phyloP scores from a whole-genome alignment of 768 basidiomycete species.

The Tricholoma matsutake region DNA sequence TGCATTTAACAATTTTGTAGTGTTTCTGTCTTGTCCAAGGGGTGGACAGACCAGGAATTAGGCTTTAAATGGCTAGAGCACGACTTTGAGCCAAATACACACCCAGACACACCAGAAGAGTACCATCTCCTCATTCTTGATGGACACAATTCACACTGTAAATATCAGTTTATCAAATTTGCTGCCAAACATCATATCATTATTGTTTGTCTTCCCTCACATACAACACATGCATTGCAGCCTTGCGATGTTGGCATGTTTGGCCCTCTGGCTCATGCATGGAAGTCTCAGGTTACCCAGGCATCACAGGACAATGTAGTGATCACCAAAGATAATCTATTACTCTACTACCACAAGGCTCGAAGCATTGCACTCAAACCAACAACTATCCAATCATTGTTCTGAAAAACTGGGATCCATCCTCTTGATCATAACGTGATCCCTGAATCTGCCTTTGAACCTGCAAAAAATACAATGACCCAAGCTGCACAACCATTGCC shows the following conservation, averaged over 20 bases:
- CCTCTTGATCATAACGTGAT: slow-evolving; percentile 17
- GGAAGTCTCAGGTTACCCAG: neutral
- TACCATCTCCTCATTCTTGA: neutral
- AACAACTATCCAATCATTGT: slow-evolving; percentile 18
- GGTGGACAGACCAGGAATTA: too few species aligned
- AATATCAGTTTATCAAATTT: neutral
- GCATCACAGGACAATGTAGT: neutral
- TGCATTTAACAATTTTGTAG: neutral
- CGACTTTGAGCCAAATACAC: too few species aligned
- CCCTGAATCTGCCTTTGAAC: neutral
- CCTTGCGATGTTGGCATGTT: too few species aligned
- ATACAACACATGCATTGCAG: too few species aligned
- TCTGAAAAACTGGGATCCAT: slow-evolving; percentile 20
- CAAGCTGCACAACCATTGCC: slow-evolving; percentile 23
- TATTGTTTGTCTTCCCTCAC: neutral
- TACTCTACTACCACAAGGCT: slow-evolving; percentile 8
- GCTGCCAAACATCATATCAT: slow-evolving; percentile 4
- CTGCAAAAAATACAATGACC: neutral
- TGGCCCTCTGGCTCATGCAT: too few species aligned
- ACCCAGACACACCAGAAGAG: slow-evolving; percentile 9
- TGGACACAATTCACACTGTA: slow-evolving; percentile 1
- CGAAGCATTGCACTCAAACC: slow-evolving; percentile 13
- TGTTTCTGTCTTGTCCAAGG: neutral
- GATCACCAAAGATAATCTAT: slow-evolving; percentile 10
- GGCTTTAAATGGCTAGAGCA: too few species aligned